These are phyloP conservation scores for Monilinia aucupariae DNA, from an alignment of 2,329 filamentous ascomycete species.

Conservation along the genomic window DNA sequence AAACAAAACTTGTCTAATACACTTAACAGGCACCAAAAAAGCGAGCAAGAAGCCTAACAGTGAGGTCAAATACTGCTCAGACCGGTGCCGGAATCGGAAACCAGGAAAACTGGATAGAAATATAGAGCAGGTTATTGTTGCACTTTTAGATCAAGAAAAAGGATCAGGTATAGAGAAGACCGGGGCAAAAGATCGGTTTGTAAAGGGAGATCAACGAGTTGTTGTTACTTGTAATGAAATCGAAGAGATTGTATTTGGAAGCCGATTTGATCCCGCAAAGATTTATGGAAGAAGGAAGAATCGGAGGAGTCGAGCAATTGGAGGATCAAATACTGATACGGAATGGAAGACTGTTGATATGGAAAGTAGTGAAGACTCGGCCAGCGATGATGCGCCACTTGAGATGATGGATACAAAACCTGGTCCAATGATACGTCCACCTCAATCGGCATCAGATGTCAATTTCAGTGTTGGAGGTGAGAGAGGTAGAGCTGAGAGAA, in stretches of 20 bases:
- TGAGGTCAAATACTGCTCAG: slow-evolving; percentile 51
- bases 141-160: slow-evolving; percentile 36
- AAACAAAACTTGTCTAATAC: slow-evolving; percentile 6
- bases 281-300: slow-evolving; percentile 43
- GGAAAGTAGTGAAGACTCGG: slow-evolving; percentile 39
- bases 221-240: slow-evolving; percentile 47
- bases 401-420: not conserved
- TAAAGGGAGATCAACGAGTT: slow-evolving; percentile 47
- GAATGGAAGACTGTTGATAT: slow-evolving; percentile 44
- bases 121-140: slow-evolving; percentile 47
- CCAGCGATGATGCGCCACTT: not conserved
- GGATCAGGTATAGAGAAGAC: slow-evolving; percentile 27
- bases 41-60: slow-evolving; percentile 11
- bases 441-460: slow-evolving; percentile 33
- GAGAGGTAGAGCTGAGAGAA: slow-evolving; percentile 48
- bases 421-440: slow-evolving; percentile 15
- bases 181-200: slow-evolving; percentile 34
- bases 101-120: slow-evolving; percentile 45
- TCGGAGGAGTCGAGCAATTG: slow-evolving; percentile 36
- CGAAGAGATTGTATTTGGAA: slow-evolving; percentile 46
- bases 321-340: slow-evolving; percentile 36
- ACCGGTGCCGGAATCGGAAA: slow-evolving; percentile 48
- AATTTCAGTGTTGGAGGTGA: slow-evolving; percentile 53
- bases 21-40: slow-evolving; percentile 9
- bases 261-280: slow-evolving; percentile 42